Evolutionary conservation across 2,329 filamentous ascomycete species (phyloP), one percentile per base, ranked within the genome.

Genomic region (Fusarium pseudocircinatum): DNA sequence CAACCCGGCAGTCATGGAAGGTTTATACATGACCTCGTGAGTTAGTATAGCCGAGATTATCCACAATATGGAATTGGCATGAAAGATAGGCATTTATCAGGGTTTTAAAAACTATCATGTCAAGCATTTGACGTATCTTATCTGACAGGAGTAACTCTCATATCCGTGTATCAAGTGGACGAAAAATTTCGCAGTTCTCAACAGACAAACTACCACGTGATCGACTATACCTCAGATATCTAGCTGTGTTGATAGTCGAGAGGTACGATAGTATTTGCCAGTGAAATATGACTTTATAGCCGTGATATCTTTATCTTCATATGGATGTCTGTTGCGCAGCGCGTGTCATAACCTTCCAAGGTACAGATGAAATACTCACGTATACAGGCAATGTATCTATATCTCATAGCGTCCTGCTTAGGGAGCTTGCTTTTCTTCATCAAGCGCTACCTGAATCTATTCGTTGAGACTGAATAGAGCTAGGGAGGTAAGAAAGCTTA

Each of bases 51-150:
- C 61, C 36, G 44, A 61, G 28, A 43, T 24, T 32, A 24, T 49
- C 34, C 54, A 59, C 36, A 49, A 50, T 26, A 15, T 15, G 36
- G 24, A 2, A 2, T 3, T 28, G 16, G 4, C 7, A 13, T n/a
- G 14, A 50, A 22, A 59, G 61, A 66, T 50, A 50, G 50, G 20
- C 50, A 50, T 46, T 39, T n/a, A n/a, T 34, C 2, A 24, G 11
- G 20, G 14, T 6, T 20, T 54, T 2, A 2, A 2, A 26, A 6
- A 15, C 49, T 34, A 26, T 22, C 16, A 11, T 8, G 22, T 4
- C 18, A 10, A 18, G 46, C 6, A 15, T 26, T 5, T 7, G 4
- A 22, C 12, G 3, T 34, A 30, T 30, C 28, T 18, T 24, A 52
- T 15, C 16, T 26, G 6, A 15, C 16, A 36, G n/a, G 12, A 22